These are phyloP conservation scores for Sarcodon sp. DNA, from an alignment of 768 basidiomycete genomes.

Conservation along the genomic window DNA sequence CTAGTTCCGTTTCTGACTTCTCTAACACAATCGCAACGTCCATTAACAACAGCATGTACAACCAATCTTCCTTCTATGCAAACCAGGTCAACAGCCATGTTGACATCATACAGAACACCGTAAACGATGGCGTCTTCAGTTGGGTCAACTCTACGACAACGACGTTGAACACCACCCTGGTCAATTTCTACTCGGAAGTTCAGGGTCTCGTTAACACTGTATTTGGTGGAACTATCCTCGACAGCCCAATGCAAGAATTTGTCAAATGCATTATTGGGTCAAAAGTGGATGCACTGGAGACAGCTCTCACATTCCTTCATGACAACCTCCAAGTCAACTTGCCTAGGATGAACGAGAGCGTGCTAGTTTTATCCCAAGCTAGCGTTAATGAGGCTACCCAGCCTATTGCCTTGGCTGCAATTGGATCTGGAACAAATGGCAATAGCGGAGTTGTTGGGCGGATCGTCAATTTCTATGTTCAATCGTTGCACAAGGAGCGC, in stretches of 20 bases:
- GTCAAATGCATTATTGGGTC: slow-evolving; percentile 82
- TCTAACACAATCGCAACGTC: slow-evolving; percentile 58
- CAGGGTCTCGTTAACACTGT: slow-evolving; percentile 65
- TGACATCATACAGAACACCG: slow-evolving; percentile 50
- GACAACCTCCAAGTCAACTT: slow-evolving; percentile 75
- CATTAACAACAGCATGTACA: slow-evolving; percentile 76
- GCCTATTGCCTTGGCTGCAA: slow-evolving; percentile 77
- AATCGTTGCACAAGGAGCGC: slow-evolving; percentile 65
- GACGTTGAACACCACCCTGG: slow-evolving; percentile 77
- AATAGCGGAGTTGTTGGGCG: slow-evolving; percentile 55
- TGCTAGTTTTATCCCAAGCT: slow-evolving; percentile 64
- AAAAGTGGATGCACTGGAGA: slow-evolving; percentile 79
- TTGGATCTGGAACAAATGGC: slow-evolving; percentile 41
- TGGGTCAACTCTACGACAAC: slow-evolving; percentile 91
- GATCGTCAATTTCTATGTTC: slow-evolving; percentile 62
- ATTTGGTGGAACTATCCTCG: slow-evolving; percentile 79
- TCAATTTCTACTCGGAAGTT: slow-evolving; percentile 76
- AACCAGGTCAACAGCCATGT: slow-evolving; percentile 64
- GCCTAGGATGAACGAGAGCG: slow-evolving; percentile 60
- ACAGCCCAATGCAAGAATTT: slow-evolving; percentile 75
- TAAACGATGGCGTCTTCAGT: slow-evolving; percentile 85
- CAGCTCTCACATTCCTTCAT: slow-evolving; percentile 84
- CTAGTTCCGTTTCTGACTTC: slow-evolving; percentile 49
- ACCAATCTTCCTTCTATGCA: slow-evolving; percentile 71
- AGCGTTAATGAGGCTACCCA: slow-evolving; percentile 61